Percentiles rank a stretch among this genome's conserved stretches.
Conservation (phyloP, 108 stramenopile species). For the Tribonema minus region DNA sequence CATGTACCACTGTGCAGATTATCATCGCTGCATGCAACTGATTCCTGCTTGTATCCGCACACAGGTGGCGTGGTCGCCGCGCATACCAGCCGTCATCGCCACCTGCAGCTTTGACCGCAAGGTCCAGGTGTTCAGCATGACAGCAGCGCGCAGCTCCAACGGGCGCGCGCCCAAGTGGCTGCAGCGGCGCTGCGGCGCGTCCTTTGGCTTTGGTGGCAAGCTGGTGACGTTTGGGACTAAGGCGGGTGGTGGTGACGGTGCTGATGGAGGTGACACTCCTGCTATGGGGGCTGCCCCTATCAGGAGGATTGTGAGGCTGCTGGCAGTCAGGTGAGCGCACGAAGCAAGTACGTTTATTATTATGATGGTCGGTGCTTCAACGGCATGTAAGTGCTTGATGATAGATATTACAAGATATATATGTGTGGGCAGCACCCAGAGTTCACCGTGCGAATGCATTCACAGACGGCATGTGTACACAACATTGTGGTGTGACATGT, state of each 20-base stretch:
- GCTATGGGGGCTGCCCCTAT: conserved; percentile 21
- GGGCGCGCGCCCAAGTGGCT: conserved; percentile 93
- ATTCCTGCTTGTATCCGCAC: conserved; percentile 59
- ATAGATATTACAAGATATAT: too few relatives aligned
- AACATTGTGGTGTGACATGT: too few relatives aligned
- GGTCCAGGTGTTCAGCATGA: conserved; percentile 84
- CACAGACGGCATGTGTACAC: too few relatives aligned
- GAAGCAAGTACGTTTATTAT: too few relatives aligned
- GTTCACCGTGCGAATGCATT: too few relatives aligned
- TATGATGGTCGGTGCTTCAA: too few relatives aligned
- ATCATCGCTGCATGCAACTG: too few relatives aligned
- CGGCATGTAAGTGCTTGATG: too few relatives aligned
- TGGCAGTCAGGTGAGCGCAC: too few relatives aligned
- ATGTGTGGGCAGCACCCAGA: too few relatives aligned
- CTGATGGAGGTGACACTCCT: neutral
- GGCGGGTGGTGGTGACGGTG: neutral
- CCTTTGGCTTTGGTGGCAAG: conserved; percentile 84
- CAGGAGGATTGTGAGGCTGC: too few relatives aligned
- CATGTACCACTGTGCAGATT: too few relatives aligned
- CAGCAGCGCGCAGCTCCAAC: conserved; percentile 55
- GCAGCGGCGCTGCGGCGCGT: conserved; percentile 71
- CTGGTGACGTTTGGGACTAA: conserved; percentile 67
- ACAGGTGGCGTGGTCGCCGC: conserved; percentile 90
- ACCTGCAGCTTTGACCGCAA: conserved; percentile 91
- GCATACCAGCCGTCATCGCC: conserved; percentile 74